Percentiles rank a stretch among this genome's conserved stretches.
These are phyloP conservation scores for Melastoma candidum DNA, from an alignment of 441 rosid species.

Conservation along the genomic window DNA sequence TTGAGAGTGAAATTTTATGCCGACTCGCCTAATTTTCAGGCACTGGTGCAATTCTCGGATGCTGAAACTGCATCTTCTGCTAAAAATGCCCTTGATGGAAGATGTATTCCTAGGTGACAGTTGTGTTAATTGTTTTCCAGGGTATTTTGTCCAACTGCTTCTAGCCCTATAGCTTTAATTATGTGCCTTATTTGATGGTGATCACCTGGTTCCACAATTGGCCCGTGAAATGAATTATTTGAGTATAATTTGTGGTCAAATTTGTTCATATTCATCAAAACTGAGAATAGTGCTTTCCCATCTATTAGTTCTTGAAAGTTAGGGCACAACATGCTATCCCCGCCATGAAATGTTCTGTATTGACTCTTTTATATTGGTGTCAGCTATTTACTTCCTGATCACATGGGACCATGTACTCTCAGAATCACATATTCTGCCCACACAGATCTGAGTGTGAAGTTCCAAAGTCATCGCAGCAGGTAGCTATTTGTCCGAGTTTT, in stretches of 20 bases:
- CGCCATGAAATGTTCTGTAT: background rate
- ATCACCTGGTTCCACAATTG: too few relatives aligned
- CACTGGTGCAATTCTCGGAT: conserved; percentile 96
- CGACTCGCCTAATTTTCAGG: conserved; percentile 36
- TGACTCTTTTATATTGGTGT: conserved; percentile 18
- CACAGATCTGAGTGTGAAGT: conserved; percentile 95
- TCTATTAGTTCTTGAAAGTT: too few relatives aligned
- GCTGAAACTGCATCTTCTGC: conserved; percentile 89
- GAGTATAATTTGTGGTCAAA: background rate
- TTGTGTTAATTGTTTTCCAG: conserved; percentile 51
- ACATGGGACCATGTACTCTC: conserved; percentile 64
- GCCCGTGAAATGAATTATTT: background rate
- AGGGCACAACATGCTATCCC: too few relatives aligned
- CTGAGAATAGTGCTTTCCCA: too few relatives aligned
- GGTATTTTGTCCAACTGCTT: conserved; percentile 47
- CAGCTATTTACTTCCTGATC: conserved; percentile 86
- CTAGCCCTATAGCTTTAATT: conserved; percentile 22
- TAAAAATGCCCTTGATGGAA: conserved; percentile 80
- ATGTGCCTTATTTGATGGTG: too few relatives aligned
- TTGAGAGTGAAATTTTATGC: conserved; percentile 14
- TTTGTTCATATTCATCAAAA: too few relatives aligned
- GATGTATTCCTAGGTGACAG: conserved; percentile 98
- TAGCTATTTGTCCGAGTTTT: conserved; percentile 2
- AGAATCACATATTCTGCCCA: conserved; percentile 98
- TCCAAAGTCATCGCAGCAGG: conserved; percentile 88